A percentile compares a stretch with the other conserved stretches of the same genome.
Evolutionary conservation across 2,329 filamentous ascomycete genomes (phyloP).

Genomic region (Metarhizium album): DNA sequence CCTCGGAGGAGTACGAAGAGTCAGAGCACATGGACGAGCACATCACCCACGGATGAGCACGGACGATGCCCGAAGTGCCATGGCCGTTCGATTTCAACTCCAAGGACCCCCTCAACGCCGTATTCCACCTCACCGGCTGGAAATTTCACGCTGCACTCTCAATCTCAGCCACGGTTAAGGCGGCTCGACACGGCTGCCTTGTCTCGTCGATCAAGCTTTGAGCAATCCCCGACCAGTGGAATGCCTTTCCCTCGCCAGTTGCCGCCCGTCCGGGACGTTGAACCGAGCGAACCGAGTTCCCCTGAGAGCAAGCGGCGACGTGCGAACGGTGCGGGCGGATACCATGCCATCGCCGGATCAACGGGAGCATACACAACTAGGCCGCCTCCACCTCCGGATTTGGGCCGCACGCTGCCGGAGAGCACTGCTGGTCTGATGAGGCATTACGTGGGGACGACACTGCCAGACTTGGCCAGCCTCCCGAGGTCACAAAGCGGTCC

Average conservation of each 20-base stretch:
- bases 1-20: conserved; percentile 52
- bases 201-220: conserved; percentile 18
- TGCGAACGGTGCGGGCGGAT: conserved; percentile 33
- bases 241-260: conserved; percentile 14
- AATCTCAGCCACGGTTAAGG: conserved; percentile 11
- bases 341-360: conserved; percentile 16
- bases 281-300: conserved; percentile 29
- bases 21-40: conserved; percentile 20
- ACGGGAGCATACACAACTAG: conserved; percentile 7
- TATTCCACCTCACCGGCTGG: conserved; percentile 25
- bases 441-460: conserved; percentile 14
- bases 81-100: conserved; percentile 53
- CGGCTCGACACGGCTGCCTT: conserved; percentile 15
- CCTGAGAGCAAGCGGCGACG: conserved; percentile 53
- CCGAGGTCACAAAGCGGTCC: conserved; percentile 26
- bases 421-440: conserved; percentile 10
- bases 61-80: conserved; percentile 60
- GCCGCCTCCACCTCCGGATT: conserved; percentile 5
- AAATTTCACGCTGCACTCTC: conserved; percentile 12
- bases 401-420: conserved; percentile 13
- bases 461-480: conserved; percentile 20
- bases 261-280: conserved; percentile 15
- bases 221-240: conserved; percentile 14
- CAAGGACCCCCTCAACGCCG: conserved; percentile 45
- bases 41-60: conserved; percentile 35